Percentiles rank a stretch among this genome's conserved stretches.
These are phyloP conservation scores for Neonectria hederae DNA, from an alignment of 2,329 filamentous ascomycete genomes.

Conservation along the genomic window DNA sequence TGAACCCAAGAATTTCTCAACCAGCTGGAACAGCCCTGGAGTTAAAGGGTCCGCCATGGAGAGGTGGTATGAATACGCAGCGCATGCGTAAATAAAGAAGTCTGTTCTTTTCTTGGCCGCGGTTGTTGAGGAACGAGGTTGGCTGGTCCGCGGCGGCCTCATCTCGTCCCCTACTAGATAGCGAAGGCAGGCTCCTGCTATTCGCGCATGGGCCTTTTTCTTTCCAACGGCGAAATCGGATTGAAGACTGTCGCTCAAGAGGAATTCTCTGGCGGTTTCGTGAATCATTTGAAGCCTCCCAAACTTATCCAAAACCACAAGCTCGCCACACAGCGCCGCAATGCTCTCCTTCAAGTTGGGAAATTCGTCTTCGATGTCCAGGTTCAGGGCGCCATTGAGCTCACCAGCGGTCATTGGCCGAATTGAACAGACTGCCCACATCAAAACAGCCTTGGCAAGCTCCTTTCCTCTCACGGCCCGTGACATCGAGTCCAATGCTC, in stretches of 20 bases:
- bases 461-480: slow-evolving; percentile 37
- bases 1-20: slow-evolving; percentile 44
- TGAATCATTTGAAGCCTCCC: slow-evolving; percentile 49
- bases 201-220: slow-evolving; percentile 42
- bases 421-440: slow-evolving; percentile 48
- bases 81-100: slow-evolving; percentile 44
- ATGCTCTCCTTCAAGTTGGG: slow-evolving; percentile 41
- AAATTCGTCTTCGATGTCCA: slow-evolving; percentile 47
- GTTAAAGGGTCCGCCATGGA: slow-evolving; percentile 36
- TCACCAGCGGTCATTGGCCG: slow-evolving; percentile 48
- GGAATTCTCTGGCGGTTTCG: slow-evolving; percentile 49
- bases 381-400: slow-evolving; percentile 46
- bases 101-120: slow-evolving; percentile 20
- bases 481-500: slow-evolving; percentile 46
- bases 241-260: slow-evolving; percentile 33
- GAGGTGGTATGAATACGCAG: slow-evolving; percentile 49
- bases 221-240: slow-evolving; percentile 46
- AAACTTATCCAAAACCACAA: slow-evolving; percentile 48
- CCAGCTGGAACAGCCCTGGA: slow-evolving; percentile 35
- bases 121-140: slow-evolving; percentile 22
- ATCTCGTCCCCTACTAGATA: slow-evolving; percentile 48
- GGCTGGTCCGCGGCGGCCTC: slow-evolving; percentile 43
- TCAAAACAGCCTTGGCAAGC: slow-evolving; percentile 49
- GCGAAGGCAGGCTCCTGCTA: slow-evolving; percentile 47
- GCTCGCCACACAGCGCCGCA: slow-evolving; percentile 46